A percentile compares a stretch with the other conserved stretches of the same genome.
Evolutionary conservation across 202 grass and related monocot species (phyloP).

Genomic region (Digitaria exilis): DNA sequence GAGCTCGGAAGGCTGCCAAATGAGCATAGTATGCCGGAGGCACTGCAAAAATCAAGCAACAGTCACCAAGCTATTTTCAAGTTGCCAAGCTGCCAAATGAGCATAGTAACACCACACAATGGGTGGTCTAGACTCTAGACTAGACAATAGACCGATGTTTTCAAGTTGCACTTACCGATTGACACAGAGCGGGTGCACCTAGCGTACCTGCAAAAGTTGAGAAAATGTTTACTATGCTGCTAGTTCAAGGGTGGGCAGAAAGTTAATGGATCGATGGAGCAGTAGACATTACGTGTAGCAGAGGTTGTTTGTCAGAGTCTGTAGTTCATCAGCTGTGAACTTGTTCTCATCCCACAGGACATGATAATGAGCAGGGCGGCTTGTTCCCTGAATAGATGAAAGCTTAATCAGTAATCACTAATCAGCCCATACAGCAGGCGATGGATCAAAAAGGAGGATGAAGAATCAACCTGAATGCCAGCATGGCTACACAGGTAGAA

Average conservation of each 20-base stretch:
- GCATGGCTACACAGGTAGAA: conserved; percentile 98
- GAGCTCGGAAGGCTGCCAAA: conserved; percentile 93
- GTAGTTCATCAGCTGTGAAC: conserved; percentile 86
- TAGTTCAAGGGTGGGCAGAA: background rate
- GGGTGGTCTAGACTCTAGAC: background rate
- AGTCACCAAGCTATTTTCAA: background rate
- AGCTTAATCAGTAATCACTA: conserved; percentile 45
- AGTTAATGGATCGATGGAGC: background rate
- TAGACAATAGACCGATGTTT: background rate
- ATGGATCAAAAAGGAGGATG: background rate
- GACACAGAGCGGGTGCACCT: conserved; percentile 97
- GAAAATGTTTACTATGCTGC: background rate
- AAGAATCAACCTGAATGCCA: conserved; percentile 75
- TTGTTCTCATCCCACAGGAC: conserved; percentile 99
- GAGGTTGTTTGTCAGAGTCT: conserved; percentile 93
- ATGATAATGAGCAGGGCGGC: conserved; percentile 95
- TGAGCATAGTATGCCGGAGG: conserved; percentile 98
- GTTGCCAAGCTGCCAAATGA: no score
- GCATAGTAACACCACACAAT: background rate
- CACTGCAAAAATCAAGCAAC: conserved; percentile 52
- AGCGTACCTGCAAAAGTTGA: conserved; percentile 71
- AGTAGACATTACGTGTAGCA: conserved; percentile 87
- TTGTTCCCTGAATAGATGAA: conserved; percentile 69
- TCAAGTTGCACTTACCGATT: conserved; percentile 61
- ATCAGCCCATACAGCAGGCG: background rate